Conservation (phyloP, 2,329 filamentous ascomycete species). For the Calonectria montana region DNA sequence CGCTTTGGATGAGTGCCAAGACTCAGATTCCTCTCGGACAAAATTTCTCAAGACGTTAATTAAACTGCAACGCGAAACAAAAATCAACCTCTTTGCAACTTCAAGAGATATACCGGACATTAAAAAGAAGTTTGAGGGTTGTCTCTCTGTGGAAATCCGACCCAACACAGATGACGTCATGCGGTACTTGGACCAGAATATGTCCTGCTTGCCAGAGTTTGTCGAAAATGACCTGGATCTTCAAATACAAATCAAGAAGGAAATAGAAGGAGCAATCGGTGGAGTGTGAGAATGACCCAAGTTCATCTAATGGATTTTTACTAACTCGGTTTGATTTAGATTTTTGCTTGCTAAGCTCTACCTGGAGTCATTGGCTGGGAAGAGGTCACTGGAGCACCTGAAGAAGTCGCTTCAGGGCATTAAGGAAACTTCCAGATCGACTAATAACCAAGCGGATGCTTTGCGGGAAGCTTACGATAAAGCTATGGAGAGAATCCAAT, state of each 20-base stretch:
- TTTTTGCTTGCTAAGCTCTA: background rate
- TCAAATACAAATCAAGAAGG: background rate
- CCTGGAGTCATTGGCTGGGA: background rate
- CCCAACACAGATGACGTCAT: conserved; percentile 12
- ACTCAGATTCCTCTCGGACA: background rate
- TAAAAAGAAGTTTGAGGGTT: conserved; percentile 37
- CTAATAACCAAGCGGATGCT: background rate
- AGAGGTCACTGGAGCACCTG: background rate
- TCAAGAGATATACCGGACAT: conserved; percentile 28
- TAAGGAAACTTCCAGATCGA: background rate
- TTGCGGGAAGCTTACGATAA: background rate
- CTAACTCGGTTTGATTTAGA: background rate
- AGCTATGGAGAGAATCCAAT: background rate
- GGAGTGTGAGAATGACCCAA: background rate
- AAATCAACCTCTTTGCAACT: background rate
- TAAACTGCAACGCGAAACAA: background rate
- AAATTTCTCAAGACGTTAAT: background rate
- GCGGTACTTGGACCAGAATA: conserved; percentile 11
- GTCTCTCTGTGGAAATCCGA: background rate
- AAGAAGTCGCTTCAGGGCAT: background rate
- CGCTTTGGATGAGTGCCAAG: background rate
- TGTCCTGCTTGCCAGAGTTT: background rate
- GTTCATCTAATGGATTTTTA: background rate
- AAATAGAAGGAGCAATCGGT: background rate
- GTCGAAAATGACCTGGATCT: background rate